These are phyloP conservation scores for Epichloe sylvatica DNA, from an alignment of 2,329 filamentous ascomycete genomes.

Conservation along the genomic window DNA sequence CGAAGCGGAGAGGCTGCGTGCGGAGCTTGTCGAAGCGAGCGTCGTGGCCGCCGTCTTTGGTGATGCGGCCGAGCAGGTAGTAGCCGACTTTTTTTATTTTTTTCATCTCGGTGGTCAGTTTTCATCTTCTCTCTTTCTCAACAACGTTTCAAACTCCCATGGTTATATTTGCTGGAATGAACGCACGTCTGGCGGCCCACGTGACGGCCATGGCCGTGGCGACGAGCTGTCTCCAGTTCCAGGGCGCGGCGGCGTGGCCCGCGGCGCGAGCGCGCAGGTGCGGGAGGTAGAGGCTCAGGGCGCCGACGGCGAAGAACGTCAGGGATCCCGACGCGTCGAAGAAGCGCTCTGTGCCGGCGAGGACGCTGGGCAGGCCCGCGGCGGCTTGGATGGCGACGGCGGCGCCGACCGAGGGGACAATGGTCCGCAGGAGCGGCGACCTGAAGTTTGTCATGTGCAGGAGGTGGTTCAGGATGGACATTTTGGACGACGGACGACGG, in stretches of 20 bases:
- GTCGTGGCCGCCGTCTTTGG: conserved; percentile 46
- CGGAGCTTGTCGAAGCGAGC: conserved; percentile 31
- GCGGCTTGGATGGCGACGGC: conserved; percentile 50
- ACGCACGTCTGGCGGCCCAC: conserved; percentile 47
- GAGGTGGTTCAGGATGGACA: conserved; percentile 29
- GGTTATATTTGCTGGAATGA: neutral
- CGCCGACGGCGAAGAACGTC: conserved; percentile 51
- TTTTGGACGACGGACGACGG: conserved; percentile 5
- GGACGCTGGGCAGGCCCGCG: conserved; percentile 48
- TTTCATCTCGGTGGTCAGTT: conserved; percentile 15
- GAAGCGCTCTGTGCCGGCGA: conserved; percentile 48
- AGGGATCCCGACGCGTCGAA: conserved; percentile 54
- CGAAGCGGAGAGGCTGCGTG: conserved; percentile 21
- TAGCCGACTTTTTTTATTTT: conserved; percentile 41
- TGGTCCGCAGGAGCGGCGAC: conserved; percentile 46
- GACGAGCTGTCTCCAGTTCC: conserved; percentile 46
- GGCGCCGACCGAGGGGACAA: conserved; percentile 46
- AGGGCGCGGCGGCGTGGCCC: conserved; percentile 20
- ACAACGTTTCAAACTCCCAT: too few species aligned
- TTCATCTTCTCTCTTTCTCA: neutral
- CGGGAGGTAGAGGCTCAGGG: conserved; percentile 47
- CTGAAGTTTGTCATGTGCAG: conserved; percentile 48
- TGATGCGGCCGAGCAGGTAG: conserved; percentile 49
- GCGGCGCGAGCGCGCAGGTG: conserved; percentile 39
- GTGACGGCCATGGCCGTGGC: conserved; percentile 28